These are phyloP conservation scores for Solanum clarkiae DNA, from an alignment of 257 asterid species.

Conservation along the genomic window DNA sequence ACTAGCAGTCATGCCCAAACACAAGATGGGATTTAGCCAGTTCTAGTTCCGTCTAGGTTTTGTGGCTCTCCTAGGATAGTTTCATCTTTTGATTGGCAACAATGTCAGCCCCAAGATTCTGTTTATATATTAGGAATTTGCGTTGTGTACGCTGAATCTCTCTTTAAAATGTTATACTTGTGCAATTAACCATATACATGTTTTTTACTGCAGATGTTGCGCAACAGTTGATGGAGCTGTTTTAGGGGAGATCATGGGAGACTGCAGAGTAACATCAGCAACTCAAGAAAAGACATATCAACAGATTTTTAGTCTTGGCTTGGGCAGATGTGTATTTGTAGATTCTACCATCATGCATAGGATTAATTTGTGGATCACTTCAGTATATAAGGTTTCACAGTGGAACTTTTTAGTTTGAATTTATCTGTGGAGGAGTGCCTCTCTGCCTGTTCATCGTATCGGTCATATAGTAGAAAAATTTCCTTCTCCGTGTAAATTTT, in stretches of 20 bases:
- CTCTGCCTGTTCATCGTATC: not conserved
- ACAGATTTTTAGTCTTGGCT: not conserved
- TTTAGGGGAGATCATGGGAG: conserved; percentile 22
- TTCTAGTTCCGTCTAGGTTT: not conserved
- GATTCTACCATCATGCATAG: not conserved
- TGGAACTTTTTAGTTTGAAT: not conserved
- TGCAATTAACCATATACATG: not conserved
- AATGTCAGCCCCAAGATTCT: not conserved
- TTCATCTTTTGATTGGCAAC: not conserved
- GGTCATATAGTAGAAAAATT: not conserved
- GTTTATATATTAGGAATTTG: not conserved
- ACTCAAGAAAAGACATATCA: not conserved
- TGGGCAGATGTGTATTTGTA: not conserved
- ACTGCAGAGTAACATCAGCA: not conserved
- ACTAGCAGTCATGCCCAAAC: not conserved
- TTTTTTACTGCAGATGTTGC: conserved; percentile 44
- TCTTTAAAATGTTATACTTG: not conserved
- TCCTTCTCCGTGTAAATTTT: not conserved
- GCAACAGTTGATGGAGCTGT: conserved; percentile 76
- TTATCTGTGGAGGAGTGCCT: not conserved
- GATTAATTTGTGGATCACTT: not conserved
- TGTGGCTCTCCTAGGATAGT: not conserved
- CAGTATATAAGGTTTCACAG: not conserved
- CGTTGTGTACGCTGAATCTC: not conserved
- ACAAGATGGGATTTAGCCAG: not conserved